These are phyloP conservation scores for Trichoderma cornu-damae DNA, from an alignment of 2,329 filamentous ascomycete species.

Conservation along the genomic window DNA sequence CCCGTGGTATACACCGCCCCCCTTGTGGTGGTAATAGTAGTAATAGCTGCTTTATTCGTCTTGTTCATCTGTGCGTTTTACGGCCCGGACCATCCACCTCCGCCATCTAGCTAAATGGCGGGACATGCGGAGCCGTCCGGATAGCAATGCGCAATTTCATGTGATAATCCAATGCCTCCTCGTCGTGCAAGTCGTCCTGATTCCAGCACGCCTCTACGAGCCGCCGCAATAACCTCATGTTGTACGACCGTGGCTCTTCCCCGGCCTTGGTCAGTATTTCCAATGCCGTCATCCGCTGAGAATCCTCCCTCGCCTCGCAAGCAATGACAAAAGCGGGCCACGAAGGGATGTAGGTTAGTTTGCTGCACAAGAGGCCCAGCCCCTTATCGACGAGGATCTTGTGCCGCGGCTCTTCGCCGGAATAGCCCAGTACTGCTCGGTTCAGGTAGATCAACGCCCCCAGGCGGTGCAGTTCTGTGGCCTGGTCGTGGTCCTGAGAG, in stretches of 20 bases:
- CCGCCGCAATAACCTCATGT: not conserved
- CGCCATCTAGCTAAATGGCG: not conserved
- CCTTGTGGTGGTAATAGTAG: too few relatives aligned
- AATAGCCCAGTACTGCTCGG: constrained; percentile 4
- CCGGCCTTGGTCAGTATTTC: not conserved
- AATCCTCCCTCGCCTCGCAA: not conserved
- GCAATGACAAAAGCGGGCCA: not conserved
- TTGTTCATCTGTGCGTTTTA: too few relatives aligned
- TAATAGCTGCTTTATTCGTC: too few relatives aligned
- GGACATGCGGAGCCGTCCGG: not conserved
- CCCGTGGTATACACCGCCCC: too few relatives aligned
- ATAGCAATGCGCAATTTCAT: not conserved
- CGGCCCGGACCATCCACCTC: not conserved
- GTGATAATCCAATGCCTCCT: not conserved
- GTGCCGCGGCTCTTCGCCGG: not conserved
- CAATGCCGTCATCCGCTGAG: not conserved
- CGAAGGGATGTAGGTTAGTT: not conserved
- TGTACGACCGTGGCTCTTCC: not conserved
- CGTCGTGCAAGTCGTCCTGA: constrained; percentile 3
- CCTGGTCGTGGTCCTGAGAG: not conserved
- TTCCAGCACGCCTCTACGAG: constrained; percentile 9
- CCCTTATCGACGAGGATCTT: not conserved
- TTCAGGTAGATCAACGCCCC: constrained; percentile 1
- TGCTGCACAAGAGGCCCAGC: not conserved
- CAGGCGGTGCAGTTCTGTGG: not conserved